phyloP scores from a whole-genome alignment of 345 rosid genomes.

The Gynandropsis gynandra region DNA sequence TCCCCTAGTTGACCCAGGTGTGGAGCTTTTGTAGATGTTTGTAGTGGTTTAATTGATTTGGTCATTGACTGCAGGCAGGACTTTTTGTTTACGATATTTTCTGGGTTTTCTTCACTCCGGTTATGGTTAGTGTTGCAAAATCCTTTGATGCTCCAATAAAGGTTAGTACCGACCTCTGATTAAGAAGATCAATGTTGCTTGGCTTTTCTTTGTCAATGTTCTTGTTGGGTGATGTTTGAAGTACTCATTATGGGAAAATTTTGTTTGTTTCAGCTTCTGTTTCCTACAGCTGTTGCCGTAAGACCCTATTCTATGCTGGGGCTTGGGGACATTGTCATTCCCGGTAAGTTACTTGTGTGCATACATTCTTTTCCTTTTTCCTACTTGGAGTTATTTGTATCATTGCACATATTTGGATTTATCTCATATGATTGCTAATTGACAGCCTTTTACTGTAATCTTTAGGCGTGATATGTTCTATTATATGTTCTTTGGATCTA shows the following conservation, averaged over 20 bases:
- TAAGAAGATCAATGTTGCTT: neutral
- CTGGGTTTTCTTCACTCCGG: constrained; percentile 99
- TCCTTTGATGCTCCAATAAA: constrained; percentile 99
- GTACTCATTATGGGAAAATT: constrained; percentile 7
- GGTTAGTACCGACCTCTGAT: constrained; percentile 42
- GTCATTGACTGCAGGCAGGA: constrained; percentile 55
- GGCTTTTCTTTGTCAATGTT: neutral
- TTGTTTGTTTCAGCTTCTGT: constrained; percentile 57
- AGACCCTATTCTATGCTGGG: constrained; percentile 99
- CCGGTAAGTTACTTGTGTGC: constrained; percentile 46
- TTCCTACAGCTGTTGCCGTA: constrained; percentile 69
- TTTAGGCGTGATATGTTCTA: constrained; percentile 4
- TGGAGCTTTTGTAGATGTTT: constrained; percentile 4
- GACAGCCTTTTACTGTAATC: neutral
- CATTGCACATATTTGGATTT: neutral
- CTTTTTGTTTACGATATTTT: constrained; percentile 94
- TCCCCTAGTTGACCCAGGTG: neutral
- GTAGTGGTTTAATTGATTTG: neutral
- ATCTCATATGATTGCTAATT: too few relatives aligned
- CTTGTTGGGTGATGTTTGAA: neutral
- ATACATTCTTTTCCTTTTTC: neutral
- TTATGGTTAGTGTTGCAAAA: constrained; percentile 98
- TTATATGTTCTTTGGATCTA: constrained; percentile 5
- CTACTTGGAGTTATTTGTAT: neutral
- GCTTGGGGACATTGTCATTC: constrained; percentile 98